Base-by-base conservation (phyloP, 257 asterid species). In the Rubia yunnanensis region DNA sequence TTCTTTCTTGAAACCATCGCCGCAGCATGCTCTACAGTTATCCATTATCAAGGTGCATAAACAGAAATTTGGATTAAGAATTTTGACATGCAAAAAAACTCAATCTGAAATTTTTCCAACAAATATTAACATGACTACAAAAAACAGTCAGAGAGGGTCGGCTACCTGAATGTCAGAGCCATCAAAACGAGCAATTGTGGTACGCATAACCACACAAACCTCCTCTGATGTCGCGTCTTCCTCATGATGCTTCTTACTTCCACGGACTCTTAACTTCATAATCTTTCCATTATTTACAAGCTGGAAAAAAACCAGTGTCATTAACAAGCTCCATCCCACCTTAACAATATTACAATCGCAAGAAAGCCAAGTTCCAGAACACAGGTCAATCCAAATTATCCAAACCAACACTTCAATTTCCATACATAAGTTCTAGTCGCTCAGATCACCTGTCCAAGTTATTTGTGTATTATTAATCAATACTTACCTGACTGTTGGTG, bases 111-210 rank as follows among this genome's bases (percentile, higher is more conserved):
- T 48, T 30, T 65, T 10, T 11, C 27, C 17, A 3, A 32, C 46
- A 31, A 11, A 31, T 5, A 63, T 24, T 44, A 34, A 20, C 41
- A 36, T 15, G 18, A 2, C 2, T 6, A 11, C n/a, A n/a, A n/a
- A 56, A 18, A 18, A 34, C 56, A 38, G n/a, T 0, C 52, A 14
- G 20, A 74, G 14, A 13, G 32, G 53, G n/a, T 41, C 8, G 34
- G 5, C 15, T 66, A 94, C 97, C 97, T 83, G 90, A 70, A 94
- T 83, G 64, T 90, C 95, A 48, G 95, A 82, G 72, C 97, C 99
- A 69, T 88, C 96, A 75, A 92, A 81, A 18, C 97, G 91, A 61
- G 95, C 97, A 79, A 92, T 67, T 36, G 83, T 87, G 48, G 94
- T 89, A 18, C 88, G 79, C 95, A 87, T 83, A 74, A 92, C 94